Percentiles rank a stretch among this genome's conserved stretches.
These are phyloP conservation scores for Cyberlindnera maritima DNA, from an alignment of 805 yeast genomes.

Conservation along the genomic window DNA sequence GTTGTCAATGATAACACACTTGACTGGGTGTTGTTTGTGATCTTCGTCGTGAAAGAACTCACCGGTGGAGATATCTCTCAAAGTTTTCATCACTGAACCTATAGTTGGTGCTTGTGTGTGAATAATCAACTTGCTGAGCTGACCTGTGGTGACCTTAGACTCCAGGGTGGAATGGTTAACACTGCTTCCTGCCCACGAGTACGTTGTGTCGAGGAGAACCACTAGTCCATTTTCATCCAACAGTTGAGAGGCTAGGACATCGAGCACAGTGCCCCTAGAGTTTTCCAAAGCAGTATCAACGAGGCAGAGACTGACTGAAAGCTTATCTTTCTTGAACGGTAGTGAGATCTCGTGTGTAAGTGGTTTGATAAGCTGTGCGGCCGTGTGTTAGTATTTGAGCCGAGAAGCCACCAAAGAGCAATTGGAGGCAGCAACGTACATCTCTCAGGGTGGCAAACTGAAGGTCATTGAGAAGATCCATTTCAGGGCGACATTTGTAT, in stretches of 20 bases:
- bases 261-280: background rate
- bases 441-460: constrained; percentile 1
- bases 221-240: background rate
- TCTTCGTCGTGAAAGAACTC: background rate
- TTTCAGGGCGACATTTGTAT: background rate
- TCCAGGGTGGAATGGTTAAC: background rate
- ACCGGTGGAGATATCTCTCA: background rate
- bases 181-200: background rate
- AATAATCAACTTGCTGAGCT: background rate
- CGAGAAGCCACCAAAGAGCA: background rate
- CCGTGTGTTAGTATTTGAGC: background rate
- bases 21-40: background rate
- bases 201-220: constrained; percentile 13
- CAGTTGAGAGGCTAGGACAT: background rate
- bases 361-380: background rate
- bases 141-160: background rate
- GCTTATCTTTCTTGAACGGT: background rate
- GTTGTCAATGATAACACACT: constrained; percentile 11
- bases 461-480: constrained; percentile 1
- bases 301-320: background rate
- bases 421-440: background rate
- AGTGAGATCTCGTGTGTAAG: background rate
- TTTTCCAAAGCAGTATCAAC: background rate
- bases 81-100: background rate
- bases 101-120: background rate